These are phyloP conservation scores for Aaosphaeria arxii DNA, from an alignment of 2,329 filamentous ascomycete species.

Conservation along the genomic window DNA sequence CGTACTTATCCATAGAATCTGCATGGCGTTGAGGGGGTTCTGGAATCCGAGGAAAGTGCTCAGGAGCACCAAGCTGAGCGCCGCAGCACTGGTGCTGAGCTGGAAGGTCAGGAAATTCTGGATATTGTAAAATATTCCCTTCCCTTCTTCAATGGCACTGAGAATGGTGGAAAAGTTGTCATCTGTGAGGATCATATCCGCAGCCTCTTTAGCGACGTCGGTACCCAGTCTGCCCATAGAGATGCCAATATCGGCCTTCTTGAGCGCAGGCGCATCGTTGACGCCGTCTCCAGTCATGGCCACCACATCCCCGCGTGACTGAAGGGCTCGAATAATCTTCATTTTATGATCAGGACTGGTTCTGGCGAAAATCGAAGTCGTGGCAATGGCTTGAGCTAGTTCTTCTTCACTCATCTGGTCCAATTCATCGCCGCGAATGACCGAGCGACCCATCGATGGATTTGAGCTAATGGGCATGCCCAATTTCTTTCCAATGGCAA, in stretches of 20 bases:
- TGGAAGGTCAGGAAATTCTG: slow-evolving; percentile 99
- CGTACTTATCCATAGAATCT: slow-evolving; percentile 99
- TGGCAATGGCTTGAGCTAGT: slow-evolving; percentile 77
- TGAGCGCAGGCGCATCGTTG: slow-evolving; percentile 93
- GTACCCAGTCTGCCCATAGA: slow-evolving; percentile 94
- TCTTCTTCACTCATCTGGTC: slow-evolving; percentile 86
- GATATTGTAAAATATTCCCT: slow-evolving; percentile 99
- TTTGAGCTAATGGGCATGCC: slow-evolving; percentile 78
- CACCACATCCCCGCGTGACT: slow-evolving; percentile 90
- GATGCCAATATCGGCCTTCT: slow-evolving; percentile 96
- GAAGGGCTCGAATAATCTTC: slow-evolving; percentile 90
- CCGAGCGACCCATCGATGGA: slow-evolving; percentile 61
- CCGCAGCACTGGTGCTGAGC: slow-evolving; percentile 92
- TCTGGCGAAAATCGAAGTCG: slow-evolving; percentile 91
- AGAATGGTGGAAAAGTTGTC: slow-evolving; percentile 91
- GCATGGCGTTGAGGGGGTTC: slow-evolving; percentile 97
- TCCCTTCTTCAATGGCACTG: slow-evolving; percentile 95
- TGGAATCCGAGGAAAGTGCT: slow-evolving; percentile 92
- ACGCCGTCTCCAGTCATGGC: slow-evolving; percentile 99
- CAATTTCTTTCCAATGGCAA: slow-evolving; percentile 91
- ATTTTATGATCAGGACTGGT: slow-evolving; percentile 98
- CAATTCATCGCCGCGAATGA: slow-evolving; percentile 87
- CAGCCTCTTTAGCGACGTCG: slow-evolving; percentile 93
- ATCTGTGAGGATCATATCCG: slow-evolving; percentile 90
- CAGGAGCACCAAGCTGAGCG: slow-evolving; percentile 83